Base-by-base conservation (phyloP, 305 asterid genomes). In the Rubia peregrina region DNA sequence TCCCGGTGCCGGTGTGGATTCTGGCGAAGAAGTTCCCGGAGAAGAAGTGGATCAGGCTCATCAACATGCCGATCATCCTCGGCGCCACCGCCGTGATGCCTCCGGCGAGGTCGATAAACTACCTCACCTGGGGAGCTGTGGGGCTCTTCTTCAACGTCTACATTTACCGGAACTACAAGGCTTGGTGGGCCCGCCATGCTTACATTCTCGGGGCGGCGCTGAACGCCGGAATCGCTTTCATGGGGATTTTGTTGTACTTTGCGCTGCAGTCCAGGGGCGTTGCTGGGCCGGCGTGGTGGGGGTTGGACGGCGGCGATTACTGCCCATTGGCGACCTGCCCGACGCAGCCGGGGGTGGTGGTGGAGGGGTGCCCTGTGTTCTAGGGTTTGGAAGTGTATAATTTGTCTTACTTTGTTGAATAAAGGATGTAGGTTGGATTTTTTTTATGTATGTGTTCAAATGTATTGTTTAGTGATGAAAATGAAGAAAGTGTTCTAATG, bases 171-270 rank as follows among this genome's bases (percentile, higher is more conserved):
- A 78, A 70, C 74, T 64, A 77, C 6, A 85, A 85, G 80, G 62
- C 71, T 22, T 90, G 95, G 96, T 90, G 96, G 96, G 89, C 85
- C 6, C 79, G 86, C 57, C 84, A 88, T 53, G 86, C 87, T 16
- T 90, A 90, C 21, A 79, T 88, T 2, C 21, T 88, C 64, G 81
- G 81, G 1, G 96, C 90, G 3, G 92, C 86, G 0, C 77, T 90
- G 12, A 77, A 81, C 65, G 90, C 91, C 13, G 92, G 95, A n/a
- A 19, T 90, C 19, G 95, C 95, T 0, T 85, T 90, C 81, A 73
- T 84, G 86, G 95, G 78, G 0, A 80, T 86, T 42, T 61, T 90
- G 33, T 67, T 88, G 0, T 90, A 24, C 60, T 64, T 90, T 41
- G 8, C 84, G 0, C 83, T 90, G 41, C 87, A 85, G 26, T n/a